Evolutionary conservation across 2,329 filamentous ascomycete species (phyloP).

Genomic region (Fusarium pilosicola): DNA sequence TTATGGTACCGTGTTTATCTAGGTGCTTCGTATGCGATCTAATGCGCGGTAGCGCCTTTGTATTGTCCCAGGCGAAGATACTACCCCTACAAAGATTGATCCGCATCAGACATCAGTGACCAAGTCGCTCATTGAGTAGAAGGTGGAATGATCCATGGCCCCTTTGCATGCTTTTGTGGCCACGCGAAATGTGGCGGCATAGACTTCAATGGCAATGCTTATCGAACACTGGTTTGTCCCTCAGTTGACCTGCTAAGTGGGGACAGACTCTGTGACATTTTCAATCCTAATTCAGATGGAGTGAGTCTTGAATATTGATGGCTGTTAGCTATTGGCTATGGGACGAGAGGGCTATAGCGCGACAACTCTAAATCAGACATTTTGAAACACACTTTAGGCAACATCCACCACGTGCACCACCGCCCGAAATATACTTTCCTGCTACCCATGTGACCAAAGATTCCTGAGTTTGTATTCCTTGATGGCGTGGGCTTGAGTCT

Average conservation of each 20-base stretch:
- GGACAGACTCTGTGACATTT: rapidly evolving
- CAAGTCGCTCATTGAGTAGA: not conserved
- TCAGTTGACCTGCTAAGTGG: not conserved
- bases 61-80: too few species aligned
- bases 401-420: not conserved
- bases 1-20: not conserved
- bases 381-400: not conserved
- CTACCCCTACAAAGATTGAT: not conserved
- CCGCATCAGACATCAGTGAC: rapidly evolving
- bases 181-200: not conserved
- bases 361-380: not conserved
- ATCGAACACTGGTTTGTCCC: not conserved
- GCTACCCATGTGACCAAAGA: too few species aligned
- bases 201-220: rapidly evolving
- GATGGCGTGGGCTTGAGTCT: too few species aligned
- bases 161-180: not conserved
- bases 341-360: not conserved
- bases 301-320: rapidly evolving
- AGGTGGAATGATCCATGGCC: rapidly evolving
- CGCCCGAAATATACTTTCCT: rapidly evolving
- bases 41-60: too few species aligned
- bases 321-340: not conserved
- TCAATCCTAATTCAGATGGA: rapidly evolving
- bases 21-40: not conserved
- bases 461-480: rapidly evolving